Percentiles rank a stretch among this genome's conserved stretches.
These are phyloP conservation scores for Rhizopus microsporus DNA, from an alignment of 371 early-diverging fungal genomes.

Conservation along the genomic window DNA sequence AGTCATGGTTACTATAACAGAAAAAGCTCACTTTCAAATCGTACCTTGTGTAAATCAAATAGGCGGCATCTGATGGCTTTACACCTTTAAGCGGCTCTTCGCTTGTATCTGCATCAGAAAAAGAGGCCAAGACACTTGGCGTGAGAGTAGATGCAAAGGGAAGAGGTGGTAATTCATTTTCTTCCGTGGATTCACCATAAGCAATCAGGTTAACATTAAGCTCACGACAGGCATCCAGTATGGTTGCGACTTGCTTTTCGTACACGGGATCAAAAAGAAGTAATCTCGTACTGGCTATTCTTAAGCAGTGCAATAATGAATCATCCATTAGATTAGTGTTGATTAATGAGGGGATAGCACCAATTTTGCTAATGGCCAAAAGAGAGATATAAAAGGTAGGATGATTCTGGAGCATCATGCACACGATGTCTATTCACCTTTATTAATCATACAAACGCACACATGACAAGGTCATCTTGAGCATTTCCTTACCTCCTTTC, in stretches of 20 bases:
- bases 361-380: constrained; percentile 34
- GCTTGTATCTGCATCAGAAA: constrained; percentile 33
- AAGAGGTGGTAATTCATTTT: constrained; percentile 21
- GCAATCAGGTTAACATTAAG: constrained; percentile 11
- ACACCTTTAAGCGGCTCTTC: constrained; percentile 31
- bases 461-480: not conserved
- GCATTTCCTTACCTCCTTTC: constrained; percentile 16
- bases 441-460: not conserved
- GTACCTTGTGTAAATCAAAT: constrained; percentile 53
- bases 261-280: constrained; percentile 33
- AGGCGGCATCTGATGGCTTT: constrained; percentile 35
- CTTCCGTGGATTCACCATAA: constrained; percentile 34
- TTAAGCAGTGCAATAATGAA: constrained; percentile 32
- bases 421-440: constrained; percentile 22
- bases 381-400: constrained; percentile 30
- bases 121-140: constrained; percentile 22
- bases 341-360: constrained; percentile 31
- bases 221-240: constrained; percentile 5
- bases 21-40: not conserved
- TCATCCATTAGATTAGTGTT: constrained; percentile 34
- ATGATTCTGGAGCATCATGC: constrained; percentile 34
- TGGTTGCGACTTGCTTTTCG: constrained; percentile 16
- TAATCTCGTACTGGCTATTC: constrained; percentile 24
- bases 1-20: not conserved
- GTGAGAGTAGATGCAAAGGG: constrained; percentile 32